Base-by-base conservation (phyloP, 768 basidiomycete genomes). In the Tricholoma matsutake region DNA sequence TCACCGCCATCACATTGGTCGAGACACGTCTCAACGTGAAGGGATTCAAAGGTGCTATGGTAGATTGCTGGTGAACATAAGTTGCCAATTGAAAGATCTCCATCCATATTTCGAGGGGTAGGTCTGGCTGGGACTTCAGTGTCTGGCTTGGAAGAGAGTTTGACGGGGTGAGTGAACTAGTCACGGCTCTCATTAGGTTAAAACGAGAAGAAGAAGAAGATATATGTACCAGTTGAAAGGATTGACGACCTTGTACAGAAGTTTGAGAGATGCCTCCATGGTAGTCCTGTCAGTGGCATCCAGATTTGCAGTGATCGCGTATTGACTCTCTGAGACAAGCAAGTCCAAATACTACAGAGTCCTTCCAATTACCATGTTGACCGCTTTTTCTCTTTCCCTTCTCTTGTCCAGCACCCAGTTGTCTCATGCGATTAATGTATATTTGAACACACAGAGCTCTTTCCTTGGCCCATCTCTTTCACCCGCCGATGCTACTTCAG, bases 11-110 rank as follows among this genome's bases (percentile, higher is more conserved):
- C 9, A 74, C 78, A 65, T 80, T 78, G 57, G 73, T 76, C 1
- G 79, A 78, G 2, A 73, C 68, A 54, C 73, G 75, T 61, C 73
- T 75, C 20, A 72, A 70, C 7, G 69, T 67, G 65, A 85, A 84
- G 6, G 84, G 81, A 67, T 83, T 76, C 54, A 79, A 64, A 8
- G 80, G 80, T 20, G 72, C 72, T 63, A 84, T 73, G 32, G 79
- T 75, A 49, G 75, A 72, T 47, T 79, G 70, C 7, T 71, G 72
- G 62, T 81, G 78, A 54, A 81, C 72, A 66, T 82, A 78, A 14
- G 82, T 83, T 5, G 81, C 79, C 66, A 82, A 83, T 58, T 82
- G 77, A 68, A 85, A 83, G 37, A 85, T 85, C 63, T 84, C 83
- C 18, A 82, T 73, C 80, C 81, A 83, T 39, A 85, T 66, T 61